A percentile compares a stretch with the other conserved stretches of the same genome.
Evolutionary conservation across 2,329 filamentous ascomycete genomes (phyloP).

Genomic region (Penicillium oxalicum): DNA sequence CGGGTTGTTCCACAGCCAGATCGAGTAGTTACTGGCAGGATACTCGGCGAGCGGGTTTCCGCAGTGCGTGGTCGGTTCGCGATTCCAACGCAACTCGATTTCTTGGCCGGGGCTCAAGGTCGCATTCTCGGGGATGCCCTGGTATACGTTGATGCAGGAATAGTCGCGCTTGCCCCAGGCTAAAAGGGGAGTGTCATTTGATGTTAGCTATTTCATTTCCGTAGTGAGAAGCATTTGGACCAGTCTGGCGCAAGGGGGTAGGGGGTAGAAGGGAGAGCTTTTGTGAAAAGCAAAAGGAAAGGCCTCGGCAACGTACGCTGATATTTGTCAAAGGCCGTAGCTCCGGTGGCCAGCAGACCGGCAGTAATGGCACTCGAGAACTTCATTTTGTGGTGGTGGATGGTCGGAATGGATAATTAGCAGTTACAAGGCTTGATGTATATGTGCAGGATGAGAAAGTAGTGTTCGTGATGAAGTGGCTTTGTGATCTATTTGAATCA

Average conservation of each 20-base stretch:
- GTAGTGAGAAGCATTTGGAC: no score
- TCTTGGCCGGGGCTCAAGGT: constrained; percentile 22
- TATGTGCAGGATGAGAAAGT: neutral
- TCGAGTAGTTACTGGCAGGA: constrained; percentile 19
- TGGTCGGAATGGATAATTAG: neutral
- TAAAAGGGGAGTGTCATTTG: constrained; percentile 1
- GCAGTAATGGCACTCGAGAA: constrained; percentile 21
- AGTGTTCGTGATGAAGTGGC: no score
- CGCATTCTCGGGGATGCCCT: constrained; percentile 28
- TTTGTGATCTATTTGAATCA: no score
- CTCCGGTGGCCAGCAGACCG: constrained; percentile 21
- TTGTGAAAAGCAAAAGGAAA: no score
- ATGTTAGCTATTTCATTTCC: no score
- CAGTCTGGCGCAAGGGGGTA: neutral
- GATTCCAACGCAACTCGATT: constrained; percentile 25
- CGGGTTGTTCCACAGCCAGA: constrained; percentile 30
- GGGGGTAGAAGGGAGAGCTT: neutral
- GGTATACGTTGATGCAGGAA: constrained; percentile 28
- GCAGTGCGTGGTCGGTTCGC: constrained; percentile 23
- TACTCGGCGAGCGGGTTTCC: constrained; percentile 15
- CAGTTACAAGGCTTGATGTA: neutral
- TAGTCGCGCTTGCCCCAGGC: constrained; percentile 34
- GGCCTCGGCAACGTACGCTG: constrained; percentile 15
- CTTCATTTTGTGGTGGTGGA: constrained; percentile 21
- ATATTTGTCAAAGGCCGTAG: constrained; percentile 28